Evolutionary conservation across 179 eudicot genomes (phyloP), one percentile per base, ranked within the genome.

Genomic region (Patellifolia procumbens): DNA sequence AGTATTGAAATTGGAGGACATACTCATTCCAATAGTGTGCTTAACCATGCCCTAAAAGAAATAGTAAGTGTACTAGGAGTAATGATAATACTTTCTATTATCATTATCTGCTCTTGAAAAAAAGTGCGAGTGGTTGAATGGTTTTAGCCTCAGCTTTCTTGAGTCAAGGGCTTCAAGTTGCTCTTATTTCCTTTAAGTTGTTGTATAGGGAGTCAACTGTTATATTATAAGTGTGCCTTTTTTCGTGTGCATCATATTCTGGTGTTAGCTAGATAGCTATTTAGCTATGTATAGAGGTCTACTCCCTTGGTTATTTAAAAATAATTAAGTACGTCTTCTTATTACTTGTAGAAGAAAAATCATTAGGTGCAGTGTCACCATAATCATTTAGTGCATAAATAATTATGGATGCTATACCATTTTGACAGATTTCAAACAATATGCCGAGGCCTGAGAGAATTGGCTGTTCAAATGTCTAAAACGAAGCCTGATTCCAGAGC

Each of bases 361-460:
- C 7, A 39, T 39, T 39, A 8, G 43, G 7, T 39, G 43, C 43
- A 4, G 43, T 39, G 13, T 58, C 34, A 28, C 28, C 62, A 58
- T 58, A 19, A n/a, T n/a, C n/a, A n/a, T n/a, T n/a, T n/a, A n/a
- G n/a, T n/a, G n/a, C n/a, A n/a, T n/a, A n/a, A n/a, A n/a, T n/a
- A n/a, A 39, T 66, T n/a, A 66, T 11, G 16, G 6, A 43, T 43
- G 51, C 53, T 43, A 24, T 43, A 45, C 9, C 69, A 26, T 69
- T 51, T 64, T 82, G 56, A 56, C 92, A 95, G 99, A 81, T 81
- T 86, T 55, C 89, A 85, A 78, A 83, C 87, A 79, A 93, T 95
- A 46, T 80, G 89, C 83, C 89, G 87, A 75, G 84, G 87, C 62
- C 74, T 95, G 74, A 84, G 98, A 81, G 91, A 84, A 31, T 79